phyloP scores from a whole-genome alignment of 2,329 filamentous ascomycete species.

The Malbranchea cinnamomea region DNA sequence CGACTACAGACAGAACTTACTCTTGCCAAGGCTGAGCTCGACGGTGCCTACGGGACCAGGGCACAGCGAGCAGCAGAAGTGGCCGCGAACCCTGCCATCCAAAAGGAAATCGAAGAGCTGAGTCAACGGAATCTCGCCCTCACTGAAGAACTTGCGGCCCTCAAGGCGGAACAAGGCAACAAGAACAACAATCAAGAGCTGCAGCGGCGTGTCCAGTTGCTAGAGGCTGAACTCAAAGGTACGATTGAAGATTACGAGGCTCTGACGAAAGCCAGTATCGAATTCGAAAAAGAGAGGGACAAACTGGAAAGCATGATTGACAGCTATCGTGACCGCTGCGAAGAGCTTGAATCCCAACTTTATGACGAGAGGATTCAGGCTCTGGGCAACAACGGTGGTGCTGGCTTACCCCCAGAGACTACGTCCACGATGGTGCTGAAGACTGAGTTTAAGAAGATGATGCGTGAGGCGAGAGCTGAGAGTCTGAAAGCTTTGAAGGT shows the following conservation, averaged over 20 bases:
- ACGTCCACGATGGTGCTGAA: constrained; percentile 55
- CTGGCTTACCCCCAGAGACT: constrained; percentile 31
- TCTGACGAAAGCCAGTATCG: constrained; percentile 53
- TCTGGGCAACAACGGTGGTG: constrained; percentile 43
- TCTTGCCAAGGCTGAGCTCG: constrained; percentile 80
- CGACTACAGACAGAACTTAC: constrained; percentile 64
- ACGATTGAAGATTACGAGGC: constrained; percentile 56
- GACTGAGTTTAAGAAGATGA: constrained; percentile 69
- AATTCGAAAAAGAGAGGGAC: constrained; percentile 57
- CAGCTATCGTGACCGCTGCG: constrained; percentile 46
- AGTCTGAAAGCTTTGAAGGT: constrained; percentile 51
- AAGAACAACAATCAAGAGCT: constrained; percentile 17
- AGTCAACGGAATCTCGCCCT: constrained; percentile 33
- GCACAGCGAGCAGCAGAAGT: constrained; percentile 54
- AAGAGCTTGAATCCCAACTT: constrained; percentile 47
- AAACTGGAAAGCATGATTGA: constrained; percentile 50
- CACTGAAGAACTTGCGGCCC: constrained; percentile 31
- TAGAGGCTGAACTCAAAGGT: constrained; percentile 51
- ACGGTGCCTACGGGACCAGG: constrained; percentile 78
- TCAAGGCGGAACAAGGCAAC: constrained; percentile 21
- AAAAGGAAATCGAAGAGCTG: constrained; percentile 44
- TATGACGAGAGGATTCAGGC: constrained; percentile 53
- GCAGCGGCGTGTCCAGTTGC: constrained; percentile 35
- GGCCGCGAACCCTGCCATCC: constrained; percentile 41
- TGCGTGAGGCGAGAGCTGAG: constrained; percentile 55